A percentile compares a stretch with the other conserved stretches of the same genome.
Evolutionary conservation across 345 rosid genomes (phyloP).

Genomic region (Citrus mangshanensis): DNA sequence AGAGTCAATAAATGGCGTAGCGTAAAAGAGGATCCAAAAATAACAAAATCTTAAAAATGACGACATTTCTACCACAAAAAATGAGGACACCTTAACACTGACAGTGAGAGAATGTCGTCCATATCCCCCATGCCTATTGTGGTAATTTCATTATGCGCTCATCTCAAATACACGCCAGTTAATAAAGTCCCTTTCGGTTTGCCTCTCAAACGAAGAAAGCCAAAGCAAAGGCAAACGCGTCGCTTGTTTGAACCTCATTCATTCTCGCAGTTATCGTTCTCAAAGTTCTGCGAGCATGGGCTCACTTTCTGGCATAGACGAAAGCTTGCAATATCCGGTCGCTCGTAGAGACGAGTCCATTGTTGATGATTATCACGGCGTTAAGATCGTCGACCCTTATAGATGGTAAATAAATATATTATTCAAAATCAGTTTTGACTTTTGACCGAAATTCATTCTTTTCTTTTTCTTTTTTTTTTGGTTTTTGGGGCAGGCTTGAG

Average conservation of each 20-base stretch:
- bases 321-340: slow-evolving; percentile 47
- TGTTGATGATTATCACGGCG: slow-evolving; percentile 77
- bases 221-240: not conserved
- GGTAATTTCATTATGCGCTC: not conserved
- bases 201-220: not conserved
- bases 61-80: too few relatives aligned
- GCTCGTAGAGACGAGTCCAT: slow-evolving; percentile 72
- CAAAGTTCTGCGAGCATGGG: not conserved
- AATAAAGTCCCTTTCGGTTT: not conserved
- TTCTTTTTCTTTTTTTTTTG: too few relatives aligned
- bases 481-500: slow-evolving; percentile 57
- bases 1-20: too few relatives aligned
- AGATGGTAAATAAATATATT: slow-evolving; percentile 43
- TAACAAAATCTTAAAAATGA: too few relatives aligned
- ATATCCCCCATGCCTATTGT: slow-evolving; percentile 1
- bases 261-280: too few relatives aligned
- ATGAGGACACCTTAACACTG: too few relatives aligned
- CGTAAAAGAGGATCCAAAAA: too few relatives aligned
- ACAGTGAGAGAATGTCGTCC: slow-evolving; percentile 16
- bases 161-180: not conserved
- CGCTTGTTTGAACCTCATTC: not conserved
- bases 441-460: too few relatives aligned
- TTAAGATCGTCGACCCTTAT: slow-evolving; percentile 69
- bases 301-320: slow-evolving; percentile 28
- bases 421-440: too few relatives aligned